These are phyloP conservation scores for Xylaria sp. DNA, from an alignment of 2,329 filamentous ascomycete genomes.

Conservation along the genomic window DNA sequence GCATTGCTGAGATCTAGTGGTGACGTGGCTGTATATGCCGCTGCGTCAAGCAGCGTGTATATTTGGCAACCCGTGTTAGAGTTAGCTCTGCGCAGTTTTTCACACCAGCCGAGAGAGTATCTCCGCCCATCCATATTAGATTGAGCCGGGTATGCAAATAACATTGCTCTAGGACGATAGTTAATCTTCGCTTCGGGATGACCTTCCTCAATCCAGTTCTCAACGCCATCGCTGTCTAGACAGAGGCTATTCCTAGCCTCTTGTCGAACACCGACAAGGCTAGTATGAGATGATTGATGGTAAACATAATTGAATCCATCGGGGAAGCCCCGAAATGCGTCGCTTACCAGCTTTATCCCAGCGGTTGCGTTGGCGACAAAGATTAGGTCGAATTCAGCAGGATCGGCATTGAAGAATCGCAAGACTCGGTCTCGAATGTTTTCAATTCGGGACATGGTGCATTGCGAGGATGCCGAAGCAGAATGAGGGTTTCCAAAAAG, in stretches of 20 bases:
- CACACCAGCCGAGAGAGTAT: slow-evolving; percentile 76
- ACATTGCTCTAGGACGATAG: slow-evolving; percentile 44
- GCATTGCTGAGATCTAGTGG: slow-evolving; percentile 75
- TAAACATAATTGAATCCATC: slow-evolving; percentile 85
- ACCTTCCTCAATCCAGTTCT: slow-evolving; percentile 67
- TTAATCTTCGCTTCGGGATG: slow-evolving; percentile 46
- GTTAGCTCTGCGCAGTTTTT: slow-evolving; percentile 54
- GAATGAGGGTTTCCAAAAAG: slow-evolving; percentile 95
- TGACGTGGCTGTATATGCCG: slow-evolving; percentile 81
- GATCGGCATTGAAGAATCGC: slow-evolving; percentile 82
- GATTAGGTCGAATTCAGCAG: slow-evolving; percentile 81
- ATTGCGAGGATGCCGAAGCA: slow-evolving; percentile 81
- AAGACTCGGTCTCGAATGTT: slow-evolving; percentile 77
- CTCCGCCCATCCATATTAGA: slow-evolving; percentile 91
- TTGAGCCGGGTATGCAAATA: slow-evolving; percentile 88
- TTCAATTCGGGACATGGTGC: slow-evolving; percentile 78
- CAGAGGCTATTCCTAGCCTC: slow-evolving; percentile 73
- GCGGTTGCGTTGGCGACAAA: slow-evolving; percentile 72
- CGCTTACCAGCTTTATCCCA: slow-evolving; percentile 72
- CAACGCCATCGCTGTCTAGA: slow-evolving; percentile 71
- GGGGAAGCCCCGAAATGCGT: slow-evolving; percentile 75
- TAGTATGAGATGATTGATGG: slow-evolving; percentile 87
- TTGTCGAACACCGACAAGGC: slow-evolving; percentile 82
- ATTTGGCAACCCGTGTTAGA: slow-evolving; percentile 46
- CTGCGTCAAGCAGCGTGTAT: slow-evolving; percentile 85